Evolutionary conservation across 2,329 filamentous ascomycete genomes (phyloP), one percentile per base, ranked within the genome.

Genomic region (Fusarium sp.): DNA sequence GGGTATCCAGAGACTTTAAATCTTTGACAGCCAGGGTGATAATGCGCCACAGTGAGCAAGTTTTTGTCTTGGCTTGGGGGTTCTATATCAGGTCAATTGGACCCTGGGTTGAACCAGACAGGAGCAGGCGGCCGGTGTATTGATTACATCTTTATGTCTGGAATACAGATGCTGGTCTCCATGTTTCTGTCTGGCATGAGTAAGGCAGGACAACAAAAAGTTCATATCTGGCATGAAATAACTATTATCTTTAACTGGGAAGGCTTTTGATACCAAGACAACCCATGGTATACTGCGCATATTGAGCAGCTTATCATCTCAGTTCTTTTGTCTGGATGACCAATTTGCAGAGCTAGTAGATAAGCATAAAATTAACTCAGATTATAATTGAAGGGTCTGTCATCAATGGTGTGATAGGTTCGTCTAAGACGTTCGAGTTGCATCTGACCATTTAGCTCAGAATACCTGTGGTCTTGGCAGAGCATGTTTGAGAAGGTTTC

Each of bases 401-500:
- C 31, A 50, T 50, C 43, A 28, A 28, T 3, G 7, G 10, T 10
- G 26, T 31, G 28, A 54, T 54, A 57, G 54, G 54, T 14, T 54
- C 22, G n/a, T 55, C 10, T 38, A 47, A 39, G 14, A 4, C 22
- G 24, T 5, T 24, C 22, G 57, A 21, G 28, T 31, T 31, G 28
- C 10, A 31, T 13, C 28, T 31, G 33, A 34, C 21, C 19, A 19
- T 36, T 34, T 31, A 7, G 52, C 52, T 39, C 42, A 33, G 21
- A 21, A 24, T 49, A 33, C n/a, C 34, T 58, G 33, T 46, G 19
- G 40, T 57, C 49, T 45, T 60, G 57, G 52, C 52, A 55, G 54
- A 62, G 58, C 58, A 62, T 33, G 44, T 62, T 62, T 62, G 58
- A 62, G 54, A 59, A 59, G 43, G 55, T 62, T 62, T 59, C 45